phyloP scores from a whole-genome alignment of 2,329 filamentous ascomycete genomes.

The Phialophora chinensis region DNA sequence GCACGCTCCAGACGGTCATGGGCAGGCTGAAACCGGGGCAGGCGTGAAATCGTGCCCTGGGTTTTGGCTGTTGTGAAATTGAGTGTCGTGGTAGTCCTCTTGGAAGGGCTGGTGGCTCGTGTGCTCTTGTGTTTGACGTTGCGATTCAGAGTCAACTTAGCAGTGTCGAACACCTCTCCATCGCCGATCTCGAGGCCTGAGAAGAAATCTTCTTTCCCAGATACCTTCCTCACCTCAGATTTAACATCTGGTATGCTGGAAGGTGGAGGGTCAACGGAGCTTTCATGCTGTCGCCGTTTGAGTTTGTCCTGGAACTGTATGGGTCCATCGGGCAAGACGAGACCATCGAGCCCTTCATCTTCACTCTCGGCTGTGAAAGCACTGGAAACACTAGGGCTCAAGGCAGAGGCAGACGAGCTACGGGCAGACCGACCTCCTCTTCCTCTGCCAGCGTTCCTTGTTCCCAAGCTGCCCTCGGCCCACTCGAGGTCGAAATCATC shows the following conservation, averaged over 20 bases:
- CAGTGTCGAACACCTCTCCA: constrained; percentile 78
- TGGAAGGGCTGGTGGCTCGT: constrained; percentile 67
- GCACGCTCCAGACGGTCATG: constrained; percentile 70
- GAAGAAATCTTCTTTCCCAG: constrained; percentile 74
- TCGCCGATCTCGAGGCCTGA: constrained; percentile 85
- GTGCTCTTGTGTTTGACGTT: constrained; percentile 86
- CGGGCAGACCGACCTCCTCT: constrained; percentile 79
- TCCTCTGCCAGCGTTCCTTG: constrained; percentile 83
- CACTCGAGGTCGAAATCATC: constrained; percentile 85
- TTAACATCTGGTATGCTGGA: constrained; percentile 46
- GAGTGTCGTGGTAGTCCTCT: constrained; percentile 75
- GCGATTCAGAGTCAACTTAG: constrained; percentile 82
- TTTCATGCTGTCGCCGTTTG: constrained; percentile 68
- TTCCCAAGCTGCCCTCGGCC: constrained; percentile 91
- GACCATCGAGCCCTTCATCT: constrained; percentile 88
- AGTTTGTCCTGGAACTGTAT: constrained; percentile 82
- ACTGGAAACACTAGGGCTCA: constrained; percentile 92
- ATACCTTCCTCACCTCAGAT: constrained; percentile 41
- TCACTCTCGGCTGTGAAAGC: constrained; percentile 91
- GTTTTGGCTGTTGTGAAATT: constrained; percentile 86
- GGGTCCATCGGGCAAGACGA: constrained; percentile 81
- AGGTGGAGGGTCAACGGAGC: constrained; percentile 44
- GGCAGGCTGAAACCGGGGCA: constrained; percentile 68
- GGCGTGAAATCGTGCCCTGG: constrained; percentile 65
- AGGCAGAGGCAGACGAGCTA: constrained; percentile 84